These are phyloP conservation scores for Saccharomyces mikatae DNA, from an alignment of 805 yeast species.

Conservation along the genomic window DNA sequence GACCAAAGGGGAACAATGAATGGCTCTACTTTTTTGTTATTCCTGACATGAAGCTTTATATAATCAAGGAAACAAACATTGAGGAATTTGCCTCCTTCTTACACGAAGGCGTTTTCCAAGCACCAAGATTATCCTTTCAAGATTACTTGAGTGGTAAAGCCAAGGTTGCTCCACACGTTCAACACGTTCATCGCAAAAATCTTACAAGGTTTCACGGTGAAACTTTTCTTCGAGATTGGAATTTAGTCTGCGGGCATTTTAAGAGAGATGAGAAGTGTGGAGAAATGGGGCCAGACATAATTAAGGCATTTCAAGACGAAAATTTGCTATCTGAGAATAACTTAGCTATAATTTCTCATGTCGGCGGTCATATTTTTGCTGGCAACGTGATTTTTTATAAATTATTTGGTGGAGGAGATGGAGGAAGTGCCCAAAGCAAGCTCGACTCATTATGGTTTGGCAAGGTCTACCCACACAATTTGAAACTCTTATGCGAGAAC, in stretches of 20 bases:
- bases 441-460: slow-evolving; percentile 63
- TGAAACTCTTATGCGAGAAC: slow-evolving; percentile 62
- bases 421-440: background rate
- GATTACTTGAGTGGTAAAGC: slow-evolving; percentile 1
- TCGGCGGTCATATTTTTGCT: slow-evolving; percentile 83
- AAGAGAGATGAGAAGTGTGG: slow-evolving; percentile 26
- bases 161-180: background rate
- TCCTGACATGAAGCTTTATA: slow-evolving; percentile 20
- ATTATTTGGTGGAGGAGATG: background rate
- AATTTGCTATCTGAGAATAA: slow-evolving; percentile 19
- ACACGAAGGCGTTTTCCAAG: slow-evolving; percentile 7
- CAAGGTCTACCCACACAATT: slow-evolving; percentile 53
- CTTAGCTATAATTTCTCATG: slow-evolving; percentile 60
- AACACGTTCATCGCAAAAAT: background rate
- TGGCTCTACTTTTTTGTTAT: slow-evolving; percentile 6
- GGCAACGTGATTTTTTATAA: slow-evolving; percentile 62
- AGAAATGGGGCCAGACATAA: slow-evolving; percentile 13
- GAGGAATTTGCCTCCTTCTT: slow-evolving; percentile 14
- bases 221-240: slow-evolving; percentile 7
- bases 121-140: background rate
- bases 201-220: slow-evolving; percentile 6
- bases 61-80: slow-evolving; percentile 8
- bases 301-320: slow-evolving; percentile 7
- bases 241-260: slow-evolving; percentile 23
- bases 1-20: slow-evolving; percentile 1